Base-by-base conservation (phyloP, 1,284 basidiomycete species). In the Entoloma clypeatum region DNA sequence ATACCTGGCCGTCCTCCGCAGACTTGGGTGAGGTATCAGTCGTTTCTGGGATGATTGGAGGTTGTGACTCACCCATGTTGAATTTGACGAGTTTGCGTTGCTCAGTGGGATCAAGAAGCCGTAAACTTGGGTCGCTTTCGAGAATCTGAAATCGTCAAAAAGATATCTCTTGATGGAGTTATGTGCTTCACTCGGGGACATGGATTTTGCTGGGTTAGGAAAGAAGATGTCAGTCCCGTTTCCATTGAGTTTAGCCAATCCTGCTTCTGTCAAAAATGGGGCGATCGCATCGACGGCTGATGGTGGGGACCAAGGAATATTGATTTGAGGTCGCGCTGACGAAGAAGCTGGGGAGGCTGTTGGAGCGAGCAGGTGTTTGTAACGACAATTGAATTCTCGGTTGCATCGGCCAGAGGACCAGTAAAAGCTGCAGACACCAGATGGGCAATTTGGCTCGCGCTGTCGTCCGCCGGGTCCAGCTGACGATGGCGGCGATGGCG, bases 371-470 rank as follows among this genome's bases (percentile, higher is more conserved):
- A 50, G 50, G 49, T 82, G 78, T 21, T 50, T 54, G 52, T 58
- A 78, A 10, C 47, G 64, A 54, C 79, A 82, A 1, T 58, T 53
- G 43, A 77, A 80, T 11, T 67, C 68, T 6, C 58, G 59, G 6
- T 52, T 62, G 53, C 80, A 83, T 25, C 51, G 55, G 2, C 79
- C 80, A 0, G 54, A 60, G 0, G 63, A 55, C 78, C 77, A 83
- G 53, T 60, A 82, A 51, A 62, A 71, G 14, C 55, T 58, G 59
- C 81, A 83, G 3, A 67, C 59, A 1, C 71, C 69, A 16, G 35
- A 50, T 1, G 76, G 75, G 21, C 59, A 49, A 7, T 38, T 32
- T 39, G 35, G 31, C 35, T 26, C 13, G 31, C 36, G 34, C 4
- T 26, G 26, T 39, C 36, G 46, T 43, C 43, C 29, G 34, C 49